Base-by-base conservation (phyloP, 2,329 filamentous ascomycete genomes). In the Penicillium carneum region DNA sequence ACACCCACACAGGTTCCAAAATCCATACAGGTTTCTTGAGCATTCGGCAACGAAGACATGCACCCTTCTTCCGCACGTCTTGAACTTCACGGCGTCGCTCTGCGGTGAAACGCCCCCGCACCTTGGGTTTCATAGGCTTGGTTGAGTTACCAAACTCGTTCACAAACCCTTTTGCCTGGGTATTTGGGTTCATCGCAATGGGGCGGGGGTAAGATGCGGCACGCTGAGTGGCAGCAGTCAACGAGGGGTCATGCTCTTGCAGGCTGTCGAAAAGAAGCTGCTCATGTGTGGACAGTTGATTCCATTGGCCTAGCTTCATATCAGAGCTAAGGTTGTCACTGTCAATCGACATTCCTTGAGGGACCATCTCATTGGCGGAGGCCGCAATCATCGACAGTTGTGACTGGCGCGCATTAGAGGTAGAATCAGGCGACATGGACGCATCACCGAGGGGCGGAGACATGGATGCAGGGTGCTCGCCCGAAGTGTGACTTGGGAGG, bases 31-130 rank as follows among this genome's bases (percentile, higher is more conserved):
- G 84, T 68, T 88, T 88, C 75, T 87, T 88, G 26, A 88, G 76
- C 86, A 88, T 87, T 14, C 86, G 84, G 70, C 86, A 88, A 36
- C 86, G 83, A 63, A 88, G 83, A 68, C 86, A 88, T 8, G 86
- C 86, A 12, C 86, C 86, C 54, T 82, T 79, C 71, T 87, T 87
- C 26, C 86, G 81, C 36, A 87, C 83, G 62, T 85, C 82, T 63
- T 86, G 83, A 1, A 88, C 86, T 69, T 88, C 84, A 63, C 85
- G 83, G 36, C 86, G 81, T 61, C 86, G 77, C 23, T 80, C 79
- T 45, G 85, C 84, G 33, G 82, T 80, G 68, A 88, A 88, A n/a
- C 83, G 79, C 3, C 83, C 83, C 45, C 86, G 80, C 6, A 83
- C 81, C 65, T 86, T 79, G 20, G 71, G 73, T 64, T 85, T 74